These are phyloP conservation scores for Podospora fimiseda DNA, from an alignment of 495 filamentous ascomycete species.

Conservation along the genomic window DNA sequence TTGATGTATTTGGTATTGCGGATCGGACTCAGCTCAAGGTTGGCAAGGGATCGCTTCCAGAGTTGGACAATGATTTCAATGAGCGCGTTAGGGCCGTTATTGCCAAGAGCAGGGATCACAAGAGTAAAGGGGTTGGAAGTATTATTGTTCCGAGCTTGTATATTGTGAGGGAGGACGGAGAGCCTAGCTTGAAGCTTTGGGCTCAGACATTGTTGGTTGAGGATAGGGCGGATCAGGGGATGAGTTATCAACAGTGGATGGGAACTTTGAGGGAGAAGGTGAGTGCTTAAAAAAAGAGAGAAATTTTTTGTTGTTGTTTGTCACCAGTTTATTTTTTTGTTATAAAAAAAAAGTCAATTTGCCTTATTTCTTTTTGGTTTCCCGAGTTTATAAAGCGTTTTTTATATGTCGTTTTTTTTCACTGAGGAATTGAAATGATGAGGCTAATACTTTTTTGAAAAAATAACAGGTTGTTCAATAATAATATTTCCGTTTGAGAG, in stretches of 20 bases:
- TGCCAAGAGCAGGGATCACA: constrained; percentile 84
- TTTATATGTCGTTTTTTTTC: too few relatives aligned
- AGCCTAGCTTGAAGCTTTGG: constrained; percentile 92
- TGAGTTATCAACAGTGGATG: constrained; percentile 91
- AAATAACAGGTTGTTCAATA: too few relatives aligned
- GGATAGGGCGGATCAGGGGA: constrained; percentile 87
- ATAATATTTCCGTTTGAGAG: too few relatives aligned
- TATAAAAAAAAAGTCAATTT: too few relatives aligned
- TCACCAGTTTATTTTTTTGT: too few relatives aligned
- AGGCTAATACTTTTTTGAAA: too few relatives aligned
- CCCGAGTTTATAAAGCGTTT: too few relatives aligned
- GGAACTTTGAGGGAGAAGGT: constrained; percentile 93
- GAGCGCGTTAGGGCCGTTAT: constrained; percentile 84
- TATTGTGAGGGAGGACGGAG: constrained; percentile 88
- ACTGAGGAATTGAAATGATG: too few relatives aligned
- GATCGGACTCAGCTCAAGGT: constrained; percentile 79
- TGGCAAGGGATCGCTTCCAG: constrained; percentile 79
- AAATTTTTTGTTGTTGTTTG: constrained; percentile 2
- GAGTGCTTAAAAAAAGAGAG: constrained; percentile 39
- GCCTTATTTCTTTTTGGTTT: too few relatives aligned
- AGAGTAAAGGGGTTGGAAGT: constrained; percentile 77
- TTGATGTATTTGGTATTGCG: constrained; percentile 80
- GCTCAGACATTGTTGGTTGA: constrained; percentile 93
- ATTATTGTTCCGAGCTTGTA: constrained; percentile 90
- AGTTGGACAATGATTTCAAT: constrained; percentile 93